Evolutionary conservation across 257 asterid genomes (phyloP).

Genomic region (Ilex asprella): DNA sequence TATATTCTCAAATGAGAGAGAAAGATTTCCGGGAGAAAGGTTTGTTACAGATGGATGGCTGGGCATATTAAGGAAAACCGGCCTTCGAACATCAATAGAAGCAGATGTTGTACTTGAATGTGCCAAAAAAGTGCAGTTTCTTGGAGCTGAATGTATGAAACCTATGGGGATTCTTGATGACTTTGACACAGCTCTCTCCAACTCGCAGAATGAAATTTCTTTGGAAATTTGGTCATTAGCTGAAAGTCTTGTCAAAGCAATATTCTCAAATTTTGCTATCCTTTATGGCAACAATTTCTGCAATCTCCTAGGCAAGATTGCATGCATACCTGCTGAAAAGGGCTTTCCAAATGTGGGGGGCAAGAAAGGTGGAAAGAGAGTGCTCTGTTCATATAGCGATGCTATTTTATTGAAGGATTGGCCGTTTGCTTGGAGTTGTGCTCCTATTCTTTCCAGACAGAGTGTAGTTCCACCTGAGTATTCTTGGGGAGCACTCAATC

Average conservation of each 20-base stretch:
- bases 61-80: constrained; percentile 67
- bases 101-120: constrained; percentile 84
- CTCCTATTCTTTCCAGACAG: constrained; percentile 80
- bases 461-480: constrained; percentile 86
- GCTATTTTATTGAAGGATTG: constrained; percentile 81
- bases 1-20: constrained; percentile 70
- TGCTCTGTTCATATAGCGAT: constrained; percentile 77
- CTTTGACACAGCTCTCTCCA: constrained; percentile 43
- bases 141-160: constrained; percentile 70
- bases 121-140: constrained; percentile 85
- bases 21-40: constrained; percentile 88
- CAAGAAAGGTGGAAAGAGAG: constrained; percentile 65
- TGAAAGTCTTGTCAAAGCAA: constrained; percentile 69
- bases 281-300: constrained; percentile 88
- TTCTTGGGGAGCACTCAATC: constrained; percentile 79
- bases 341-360: constrained; percentile 74
- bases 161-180: constrained; percentile 45
- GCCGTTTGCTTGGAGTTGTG: constrained; percentile 96
- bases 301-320: constrained; percentile 72
- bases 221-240: constrained; percentile 84
- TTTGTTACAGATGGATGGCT: constrained; percentile 88
- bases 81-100: constrained; percentile 76
- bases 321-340: constrained; percentile 88
- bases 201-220: constrained; percentile 62
- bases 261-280: constrained; percentile 77